Conservation (phyloP, 768 basidiomycete species). For the Psilocybe sp. region DNA sequence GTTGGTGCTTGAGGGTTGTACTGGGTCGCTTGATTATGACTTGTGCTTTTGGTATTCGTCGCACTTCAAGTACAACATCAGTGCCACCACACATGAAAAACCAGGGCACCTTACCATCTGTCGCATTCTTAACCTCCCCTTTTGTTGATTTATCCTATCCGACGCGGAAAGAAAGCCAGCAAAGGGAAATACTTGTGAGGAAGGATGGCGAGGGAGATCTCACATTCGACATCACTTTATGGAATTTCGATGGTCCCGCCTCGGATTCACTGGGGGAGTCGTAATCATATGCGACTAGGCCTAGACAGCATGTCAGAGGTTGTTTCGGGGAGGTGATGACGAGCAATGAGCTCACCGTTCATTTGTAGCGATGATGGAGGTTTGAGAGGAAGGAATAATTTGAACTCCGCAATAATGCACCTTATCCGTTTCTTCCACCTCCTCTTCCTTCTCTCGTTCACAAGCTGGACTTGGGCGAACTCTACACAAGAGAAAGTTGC, state of each 20-base stretch:
- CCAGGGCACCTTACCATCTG: slow-evolving; percentile 38
- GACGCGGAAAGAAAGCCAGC: slow-evolving; percentile 54
- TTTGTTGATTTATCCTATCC: slow-evolving; percentile 64
- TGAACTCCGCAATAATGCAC: slow-evolving; percentile 10
- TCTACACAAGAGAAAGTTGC: slow-evolving; percentile 35
- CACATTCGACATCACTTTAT: slow-evolving; percentile 45
- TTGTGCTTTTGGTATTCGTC: slow-evolving; percentile 48
- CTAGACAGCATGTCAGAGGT: slow-evolving; percentile 25
- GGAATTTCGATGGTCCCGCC: slow-evolving; percentile 29
- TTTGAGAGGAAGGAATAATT: slow-evolving; percentile 17
- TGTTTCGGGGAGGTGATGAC: background rate
- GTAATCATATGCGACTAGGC: slow-evolving; percentile 62
- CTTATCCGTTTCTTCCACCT: slow-evolving; percentile 30
- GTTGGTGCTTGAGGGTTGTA: slow-evolving; percentile 44
- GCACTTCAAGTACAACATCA: slow-evolving; percentile 24
- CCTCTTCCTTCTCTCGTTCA: slow-evolving; percentile 30
- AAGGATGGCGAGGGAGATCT: slow-evolving; percentile 44
- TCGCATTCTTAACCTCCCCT: slow-evolving; percentile 26
- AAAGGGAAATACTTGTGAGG: slow-evolving; percentile 59
- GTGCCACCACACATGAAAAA: slow-evolving; percentile 8
- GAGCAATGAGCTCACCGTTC: slow-evolving; percentile 17
- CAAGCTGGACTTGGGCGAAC: slow-evolving; percentile 30
- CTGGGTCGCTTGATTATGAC: slow-evolving; percentile 57
- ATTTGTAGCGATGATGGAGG: slow-evolving; percentile 16
- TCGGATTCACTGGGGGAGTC: slow-evolving; percentile 63